Evolutionary conservation across 257 asterid genomes (phyloP).

Genomic region (Primulina eburnea): DNA sequence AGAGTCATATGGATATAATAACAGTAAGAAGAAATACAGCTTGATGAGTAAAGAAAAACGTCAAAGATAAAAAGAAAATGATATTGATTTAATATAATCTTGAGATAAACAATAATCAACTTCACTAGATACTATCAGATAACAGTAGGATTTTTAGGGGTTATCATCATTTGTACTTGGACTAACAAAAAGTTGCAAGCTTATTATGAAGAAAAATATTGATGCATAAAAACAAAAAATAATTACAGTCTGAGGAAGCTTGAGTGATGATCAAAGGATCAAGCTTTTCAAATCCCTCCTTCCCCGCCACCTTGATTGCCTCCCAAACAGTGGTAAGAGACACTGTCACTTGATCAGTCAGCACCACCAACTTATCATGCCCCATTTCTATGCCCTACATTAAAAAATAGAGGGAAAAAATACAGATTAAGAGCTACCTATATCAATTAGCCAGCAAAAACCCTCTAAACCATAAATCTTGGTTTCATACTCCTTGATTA

Average conservation of each 20-base stretch:
- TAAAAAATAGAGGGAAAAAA: not conserved
- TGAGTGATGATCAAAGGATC: conserved; percentile 70
- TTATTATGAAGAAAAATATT: not conserved
- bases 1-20: not conserved
- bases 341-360: conserved; percentile 53
- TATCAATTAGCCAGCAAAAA: conserved; percentile 12
- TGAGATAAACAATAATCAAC: not conserved
- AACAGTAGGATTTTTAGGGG: not conserved
- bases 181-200: not conserved
- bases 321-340: conserved; percentile 43
- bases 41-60: not conserved
- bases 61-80: not conserved
- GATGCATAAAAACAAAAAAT: not conserved
- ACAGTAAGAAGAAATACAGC: not conserved
- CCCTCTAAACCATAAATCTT: not conserved
- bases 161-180: not conserved
- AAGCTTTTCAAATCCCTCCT: conserved; percentile 45
- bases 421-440: not conserved
- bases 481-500: not conserved
- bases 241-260: conserved; percentile 60
- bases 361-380: conserved; percentile 50
- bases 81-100: not conserved
- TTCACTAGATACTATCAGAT: not conserved
- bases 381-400: conserved; percentile 42
- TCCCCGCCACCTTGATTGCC: conserved; percentile 52